These are phyloP conservation scores for Piloderma croceum DNA, from an alignment of 768 basidiomycete species.

Conservation along the genomic window DNA sequence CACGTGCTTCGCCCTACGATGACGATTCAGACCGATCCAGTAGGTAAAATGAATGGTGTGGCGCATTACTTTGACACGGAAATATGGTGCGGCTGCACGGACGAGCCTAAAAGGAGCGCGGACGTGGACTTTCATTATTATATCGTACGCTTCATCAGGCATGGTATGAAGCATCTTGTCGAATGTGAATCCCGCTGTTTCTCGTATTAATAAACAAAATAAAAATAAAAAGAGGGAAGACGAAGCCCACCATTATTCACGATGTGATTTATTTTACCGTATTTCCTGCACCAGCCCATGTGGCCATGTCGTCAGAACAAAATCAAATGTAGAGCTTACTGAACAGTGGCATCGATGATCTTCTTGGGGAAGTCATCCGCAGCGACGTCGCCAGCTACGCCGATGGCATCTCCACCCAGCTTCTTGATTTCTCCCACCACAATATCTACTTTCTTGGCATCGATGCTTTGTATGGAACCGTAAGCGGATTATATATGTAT, in stretches of 20 bases:
- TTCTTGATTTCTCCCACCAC: slow-evolving; percentile 72
- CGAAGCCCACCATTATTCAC: slow-evolving; percentile 64
- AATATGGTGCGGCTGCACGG: slow-evolving; percentile 78
- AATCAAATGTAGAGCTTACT: slow-evolving; percentile 40
- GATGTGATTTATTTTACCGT: slow-evolving; percentile 83
- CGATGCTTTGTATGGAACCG: slow-evolving; percentile 45
- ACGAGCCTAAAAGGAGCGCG: slow-evolving; percentile 83
- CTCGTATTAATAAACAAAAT: neutral
- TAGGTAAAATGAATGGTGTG: neutral
- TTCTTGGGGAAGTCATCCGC: slow-evolving; percentile 80
- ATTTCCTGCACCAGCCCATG: slow-evolving; percentile 42
- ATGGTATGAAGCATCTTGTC: slow-evolving; percentile 88
- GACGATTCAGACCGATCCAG: neutral
- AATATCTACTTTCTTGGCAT: slow-evolving; percentile 56
- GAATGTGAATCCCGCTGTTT: slow-evolving; percentile 65
- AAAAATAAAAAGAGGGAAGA: neutral
- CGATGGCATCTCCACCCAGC: slow-evolving; percentile 67
- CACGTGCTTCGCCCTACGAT: slow-evolving; percentile 45
- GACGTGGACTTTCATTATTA: slow-evolving; percentile 82
- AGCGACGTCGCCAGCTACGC: slow-evolving; percentile 73
- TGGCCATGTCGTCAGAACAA: neutral
- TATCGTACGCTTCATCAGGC: slow-evolving; percentile 74
- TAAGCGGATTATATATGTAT: neutral
- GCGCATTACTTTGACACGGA: slow-evolving; percentile 63
- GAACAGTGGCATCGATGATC: slow-evolving; percentile 68